These are phyloP conservation scores for Monosporascus sp. DNA, from an alignment of 2,329 filamentous ascomycete species.

Conservation along the genomic window DNA sequence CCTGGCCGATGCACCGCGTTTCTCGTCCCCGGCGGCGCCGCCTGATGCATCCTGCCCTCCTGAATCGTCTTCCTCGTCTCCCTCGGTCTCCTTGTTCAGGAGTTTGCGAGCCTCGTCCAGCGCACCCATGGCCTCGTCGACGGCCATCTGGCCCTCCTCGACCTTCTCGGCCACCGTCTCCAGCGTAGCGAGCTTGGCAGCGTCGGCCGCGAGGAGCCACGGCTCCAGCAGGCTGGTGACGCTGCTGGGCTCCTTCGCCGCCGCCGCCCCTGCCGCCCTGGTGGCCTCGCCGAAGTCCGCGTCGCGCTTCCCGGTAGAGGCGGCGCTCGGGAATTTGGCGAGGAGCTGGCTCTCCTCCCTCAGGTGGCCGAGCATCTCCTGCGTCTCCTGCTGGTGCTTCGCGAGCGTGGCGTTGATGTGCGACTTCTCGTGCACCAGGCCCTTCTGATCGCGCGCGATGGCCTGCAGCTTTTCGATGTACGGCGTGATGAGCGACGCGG, in stretches of 20 bases:
- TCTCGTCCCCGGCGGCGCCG: conserved; percentile 14
- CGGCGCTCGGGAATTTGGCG: conserved; percentile 42
- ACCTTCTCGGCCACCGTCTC: conserved; percentile 56
- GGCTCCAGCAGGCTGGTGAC: conserved; percentile 42
- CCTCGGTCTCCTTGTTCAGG: conserved; percentile 27
- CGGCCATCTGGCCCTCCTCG: conserved; percentile 51
- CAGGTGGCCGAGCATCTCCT: conserved; percentile 47
- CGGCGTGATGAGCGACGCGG: conserved; percentile 46
- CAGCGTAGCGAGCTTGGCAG: conserved; percentile 53
- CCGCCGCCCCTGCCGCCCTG: conserved; percentile 19
- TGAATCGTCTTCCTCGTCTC: conserved; percentile 13
- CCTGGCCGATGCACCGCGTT: conserved; percentile 12
- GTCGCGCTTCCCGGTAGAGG: conserved; percentile 25
- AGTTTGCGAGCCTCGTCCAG: conserved; percentile 47
- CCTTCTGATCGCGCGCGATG: conserved; percentile 52
- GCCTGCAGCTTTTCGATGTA: conserved; percentile 50
- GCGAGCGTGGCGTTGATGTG: conserved; percentile 47
- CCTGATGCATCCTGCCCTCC: no score
- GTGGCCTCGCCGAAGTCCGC: conserved; percentile 42
- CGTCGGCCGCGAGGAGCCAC: conserved; percentile 57
- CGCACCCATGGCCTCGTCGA: conserved; percentile 46
- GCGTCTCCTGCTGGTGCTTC: conserved; percentile 46
- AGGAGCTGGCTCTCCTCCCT: conserved; percentile 60
- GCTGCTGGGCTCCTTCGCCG: conserved; percentile 31
- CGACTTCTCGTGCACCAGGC: conserved; percentile 52